Base-by-base conservation (phyloP, 495 filamentous ascomycete genomes). In the Friedmanniomyces endolithicus region DNA sequence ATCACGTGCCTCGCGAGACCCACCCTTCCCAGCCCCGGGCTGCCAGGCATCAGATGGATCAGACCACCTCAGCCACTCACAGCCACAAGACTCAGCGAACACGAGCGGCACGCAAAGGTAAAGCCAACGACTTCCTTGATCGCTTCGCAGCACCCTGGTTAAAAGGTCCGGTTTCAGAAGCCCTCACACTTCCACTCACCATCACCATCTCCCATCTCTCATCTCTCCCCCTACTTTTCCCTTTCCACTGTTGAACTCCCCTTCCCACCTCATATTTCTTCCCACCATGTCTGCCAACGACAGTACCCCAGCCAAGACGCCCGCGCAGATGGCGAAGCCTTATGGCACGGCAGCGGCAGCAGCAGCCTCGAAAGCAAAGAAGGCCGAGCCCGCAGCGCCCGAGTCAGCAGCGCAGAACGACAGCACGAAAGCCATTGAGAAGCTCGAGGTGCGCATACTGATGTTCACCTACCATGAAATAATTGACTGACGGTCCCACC, bases 401-500 rank as follows among this genome's bases (percentile, higher is more conserved):
- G 8, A 45, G 44, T 6, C 20, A 27, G 44, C 8, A 47, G 44
- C 37, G 14, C 31, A 39, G 14, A 57, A 63, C 23, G 57, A 59
- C 11, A n/a, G 41, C 7, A 16, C 23, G 14, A 57, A 61, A 29
- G 49, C 53, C 1, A 11, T 63, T 22, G 58, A 63, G 50, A 61
- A 58, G 43, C 58, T 61, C 16, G 58, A 63, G 50, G 25, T 39
- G 44, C 4, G 27, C 27, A 31, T n/a, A n/a, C n/a, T n/a, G n/a
- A n/a, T n/a, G n/a, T n/a, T n/a, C 27, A 31, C 27, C 27, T 4
- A 31, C 27, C 27, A 31, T 31, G 27, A 31, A 17, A n/a, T 2
- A 11, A 35, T 19, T 2, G 41, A 27, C 9, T 16, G 44, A 14
- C 53, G 61, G 17, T 53, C 57, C 16, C 12, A 34, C 16, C 17